Base-by-base conservation (phyloP, 768 basidiomycete species). In the Suillus luteus region DNA sequence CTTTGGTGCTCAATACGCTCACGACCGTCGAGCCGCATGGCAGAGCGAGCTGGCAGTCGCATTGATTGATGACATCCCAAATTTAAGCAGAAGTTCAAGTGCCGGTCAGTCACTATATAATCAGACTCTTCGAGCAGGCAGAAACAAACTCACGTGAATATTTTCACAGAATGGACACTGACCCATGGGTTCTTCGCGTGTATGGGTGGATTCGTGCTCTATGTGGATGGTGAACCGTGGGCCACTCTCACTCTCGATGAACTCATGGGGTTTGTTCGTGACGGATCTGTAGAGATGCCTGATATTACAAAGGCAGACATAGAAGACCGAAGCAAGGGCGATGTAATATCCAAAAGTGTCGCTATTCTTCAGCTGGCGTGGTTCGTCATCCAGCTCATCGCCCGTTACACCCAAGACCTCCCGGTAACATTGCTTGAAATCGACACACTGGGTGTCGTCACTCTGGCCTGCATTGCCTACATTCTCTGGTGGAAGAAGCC, bases 291-390 rank as follows among this genome's bases (percentile, higher is more conserved):
- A 10, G 3, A 46, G 1, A 46, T 5, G 1, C 44, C 44, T n/a
- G 3, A 0, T n/a, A n/a, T 46, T n/a, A 46, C n/a, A 0, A 0
- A 46, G 5, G n/a, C n/a, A 46, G 44, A 46, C 0, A n/a, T 46
- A n/a, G 0, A n/a, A 5, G 44, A n/a, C 5, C n/a, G n/a, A n/a
- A n/a, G 44, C 10, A 46, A 46, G 44, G 10, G 44, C 1, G 10
- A 46, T 46, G 0, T n/a, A 0, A 0, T 46, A n/a, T n/a, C 44
- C 9, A 46, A 46, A 22, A 11, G n/a, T 0, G 2, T n/a, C 9
- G 44, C 44, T 10, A 46, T n/a, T 11, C 10, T n/a, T 11, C 44
- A 46, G n/a, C n/a, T 46, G 5, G 10, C 11, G n/a, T 46, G 44
- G 44, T 46, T 46, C 10, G 10, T n/a, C 44, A 11, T 46, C 9